Conservation (phyloP, 192 early-diverging fungal species). For the Phycomyces blakesleeanus region DNA sequence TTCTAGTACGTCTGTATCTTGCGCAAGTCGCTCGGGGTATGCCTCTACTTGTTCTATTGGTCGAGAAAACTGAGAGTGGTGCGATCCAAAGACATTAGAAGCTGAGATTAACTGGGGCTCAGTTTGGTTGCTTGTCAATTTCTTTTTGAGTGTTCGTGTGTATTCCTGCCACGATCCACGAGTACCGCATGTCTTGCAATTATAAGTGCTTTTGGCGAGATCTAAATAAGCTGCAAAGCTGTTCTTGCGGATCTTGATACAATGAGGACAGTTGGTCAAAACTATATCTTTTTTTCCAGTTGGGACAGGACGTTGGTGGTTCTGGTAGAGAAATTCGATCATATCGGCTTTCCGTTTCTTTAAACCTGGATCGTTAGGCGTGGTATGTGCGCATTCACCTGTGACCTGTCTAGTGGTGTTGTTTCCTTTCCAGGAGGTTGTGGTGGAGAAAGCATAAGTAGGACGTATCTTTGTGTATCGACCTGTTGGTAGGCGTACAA, state of each 20-base stretch:
- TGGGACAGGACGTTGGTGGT: slow-evolving; percentile 29
- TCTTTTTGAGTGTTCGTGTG: slow-evolving; percentile 33
- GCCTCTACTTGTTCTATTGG: slow-evolving; percentile 41
- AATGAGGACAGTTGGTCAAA: slow-evolving; percentile 33
- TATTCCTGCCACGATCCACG: slow-evolving; percentile 59
- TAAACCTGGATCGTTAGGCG: not conserved
- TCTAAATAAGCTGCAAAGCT: slow-evolving; percentile 52
- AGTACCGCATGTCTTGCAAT: slow-evolving; percentile 53
- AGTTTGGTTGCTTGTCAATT: slow-evolving; percentile 22
- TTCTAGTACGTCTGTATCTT: slow-evolving; percentile 36
- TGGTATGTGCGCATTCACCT: not conserved
- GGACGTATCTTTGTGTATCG: not conserved
- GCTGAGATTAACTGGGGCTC: slow-evolving; percentile 36
- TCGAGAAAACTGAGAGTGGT: slow-evolving; percentile 29
- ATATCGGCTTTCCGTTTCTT: slow-evolving; percentile 2
- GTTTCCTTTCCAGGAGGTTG: not conserved
- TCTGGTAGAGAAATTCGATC: slow-evolving; percentile 29
- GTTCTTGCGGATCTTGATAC: slow-evolving; percentile 26
- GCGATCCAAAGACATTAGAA: slow-evolving; percentile 28
- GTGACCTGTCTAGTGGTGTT: not conserved
- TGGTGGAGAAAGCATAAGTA: not conserved
- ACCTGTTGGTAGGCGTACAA: not conserved
- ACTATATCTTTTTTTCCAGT: slow-evolving; percentile 10
- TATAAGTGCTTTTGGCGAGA: slow-evolving; percentile 48
- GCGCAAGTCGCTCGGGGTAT: slow-evolving; percentile 32